Base-by-base conservation (phyloP, 140 eudicot species). In the Erigeron philadelphicus region DNA sequence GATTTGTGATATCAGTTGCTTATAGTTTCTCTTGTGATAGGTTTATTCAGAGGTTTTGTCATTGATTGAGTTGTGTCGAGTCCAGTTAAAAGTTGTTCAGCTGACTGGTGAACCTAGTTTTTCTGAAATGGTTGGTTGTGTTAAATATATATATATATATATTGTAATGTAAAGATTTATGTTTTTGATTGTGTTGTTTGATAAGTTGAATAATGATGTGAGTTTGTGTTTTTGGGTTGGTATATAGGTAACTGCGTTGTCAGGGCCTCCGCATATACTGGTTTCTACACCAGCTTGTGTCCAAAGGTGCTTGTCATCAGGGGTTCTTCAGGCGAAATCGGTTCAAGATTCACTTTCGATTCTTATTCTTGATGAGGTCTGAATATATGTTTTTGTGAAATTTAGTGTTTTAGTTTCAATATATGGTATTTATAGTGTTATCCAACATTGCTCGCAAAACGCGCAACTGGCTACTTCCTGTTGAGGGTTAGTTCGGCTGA, bases 291-390 rank as follows among this genome's bases (percentile, higher is more conserved):
- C 99, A 0, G 96, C 97, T 57, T 84, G 95, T 75, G 75, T 89
- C 45, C 89, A 80, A 21, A 81, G 87, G 17, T 87, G 97, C 76
- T 81, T 94, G 72, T 78, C 85, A 13, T 60, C 83, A 0, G 90
- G 97, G 13, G 81, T 79, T 44, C 94, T 94, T 68, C 86, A 83
- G 73, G 79, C 95, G 25, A 83, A 81, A 62, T 81, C 82, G 0
- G 70, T 94, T 71, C 90, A 87, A 50, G 99, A 89, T 66, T 89
- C 99, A 1, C 95, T 94, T 66, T 94, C 97, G 6, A 70, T 87
- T 77, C 95, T 94, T 63, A 70, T 94, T 55, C 91, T 94, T 11
- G 99, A 94, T 64, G 99, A 94, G 99, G 99, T 91, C 4, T 48
- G 84, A 43, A 70, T 73, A 11, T 35, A 10, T 35, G 18, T 4